phyloP scores from a whole-genome alignment of 768 basidiomycete species.

The Termitomyces sp. region DNA sequence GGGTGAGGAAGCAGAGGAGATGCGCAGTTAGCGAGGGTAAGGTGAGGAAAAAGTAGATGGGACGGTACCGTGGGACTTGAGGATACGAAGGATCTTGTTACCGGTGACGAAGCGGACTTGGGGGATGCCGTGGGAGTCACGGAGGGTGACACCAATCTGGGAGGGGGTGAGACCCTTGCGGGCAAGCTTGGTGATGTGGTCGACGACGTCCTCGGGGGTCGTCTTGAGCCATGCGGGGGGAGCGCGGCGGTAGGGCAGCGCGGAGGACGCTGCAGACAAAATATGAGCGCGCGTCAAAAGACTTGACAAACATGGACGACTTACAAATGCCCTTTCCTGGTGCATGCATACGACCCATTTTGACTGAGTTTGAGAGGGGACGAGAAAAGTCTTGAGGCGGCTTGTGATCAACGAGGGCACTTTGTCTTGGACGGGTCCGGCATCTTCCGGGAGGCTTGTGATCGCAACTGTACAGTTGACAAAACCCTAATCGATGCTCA shows the following conservation, averaged over 20 bases:
- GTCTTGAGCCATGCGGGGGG: conserved; percentile 98
- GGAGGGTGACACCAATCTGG: conserved; percentile 96
- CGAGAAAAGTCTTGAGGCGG: conserved; percentile 32
- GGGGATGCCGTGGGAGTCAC: conserved; percentile 97
- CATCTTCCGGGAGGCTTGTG: conserved; percentile 40
- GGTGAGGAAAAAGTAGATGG: conserved; percentile 9
- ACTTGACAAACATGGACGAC: conserved; percentile 25
- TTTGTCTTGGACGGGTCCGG: conserved; percentile 17
- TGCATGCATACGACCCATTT: conserved; percentile 99
- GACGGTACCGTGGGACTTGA: conserved; percentile 84
- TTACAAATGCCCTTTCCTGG: conserved; percentile 99
- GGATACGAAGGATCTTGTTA: conserved; percentile 98
- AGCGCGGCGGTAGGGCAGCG: conserved; percentile 94
- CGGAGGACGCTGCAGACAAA: conserved; percentile 68
- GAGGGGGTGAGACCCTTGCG: conserved; percentile 97
- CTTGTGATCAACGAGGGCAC: background rate
- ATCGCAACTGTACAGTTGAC: conserved; percentile 51
- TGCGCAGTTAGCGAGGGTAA: background rate
- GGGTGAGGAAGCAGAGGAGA: conserved; percentile 24
- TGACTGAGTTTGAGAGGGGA: conserved; percentile 27
- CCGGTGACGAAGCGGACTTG: conserved; percentile 98
- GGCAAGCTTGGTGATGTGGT: conserved; percentile 96
- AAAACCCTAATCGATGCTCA: conserved; percentile 47
- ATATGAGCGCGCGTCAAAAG: background rate
- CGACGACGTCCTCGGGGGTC: conserved; percentile 90